Evolutionary conservation across 768 basidiomycete species (phyloP).

Genomic region (Pleurotus ostreatus): DNA sequence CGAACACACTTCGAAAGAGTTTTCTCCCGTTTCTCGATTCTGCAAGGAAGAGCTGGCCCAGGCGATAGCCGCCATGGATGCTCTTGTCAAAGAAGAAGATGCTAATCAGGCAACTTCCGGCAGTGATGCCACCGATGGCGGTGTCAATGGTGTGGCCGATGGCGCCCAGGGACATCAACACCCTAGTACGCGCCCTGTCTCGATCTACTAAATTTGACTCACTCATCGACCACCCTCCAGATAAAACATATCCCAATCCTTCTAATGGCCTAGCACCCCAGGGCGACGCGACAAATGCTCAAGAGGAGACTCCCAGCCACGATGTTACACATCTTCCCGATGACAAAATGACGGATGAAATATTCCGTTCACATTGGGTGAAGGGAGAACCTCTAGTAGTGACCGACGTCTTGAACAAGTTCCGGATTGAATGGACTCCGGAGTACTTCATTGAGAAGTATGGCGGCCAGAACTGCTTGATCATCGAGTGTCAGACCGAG

Average conservation of each 20-base stretch:
- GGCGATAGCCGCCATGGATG: constrained; percentile 69
- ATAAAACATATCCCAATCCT: not conserved
- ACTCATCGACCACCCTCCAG: not conserved
- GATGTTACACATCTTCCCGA: constrained; percentile 42
- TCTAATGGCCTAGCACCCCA: not conserved
- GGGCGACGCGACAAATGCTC: not conserved
- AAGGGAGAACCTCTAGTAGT: constrained; percentile 78
- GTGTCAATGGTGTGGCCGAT: not conserved
- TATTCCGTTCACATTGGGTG: constrained; percentile 70
- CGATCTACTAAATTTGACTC: too few relatives aligned
- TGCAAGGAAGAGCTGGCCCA: constrained; percentile 55
- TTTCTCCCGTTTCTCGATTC: constrained; percentile 82
- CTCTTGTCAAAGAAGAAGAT: constrained; percentile 29
- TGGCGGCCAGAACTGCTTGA: constrained; percentile 57
- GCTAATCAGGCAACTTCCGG: not conserved
- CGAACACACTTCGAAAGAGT: constrained; percentile 64
- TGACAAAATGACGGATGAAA: constrained; percentile 47
- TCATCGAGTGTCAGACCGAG: constrained; percentile 83
- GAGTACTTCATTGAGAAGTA: constrained; percentile 73
- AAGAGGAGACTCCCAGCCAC: constrained; percentile 39
- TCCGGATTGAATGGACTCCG: constrained; percentile 76
- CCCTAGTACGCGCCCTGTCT: too few relatives aligned
- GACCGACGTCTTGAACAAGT: constrained; percentile 55
- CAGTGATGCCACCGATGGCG: not conserved
- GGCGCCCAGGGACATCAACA: not conserved